Evolutionary conservation across 202 grass and related monocot genomes (phyloP).

Genomic region (Hordeum pubiflorum): DNA sequence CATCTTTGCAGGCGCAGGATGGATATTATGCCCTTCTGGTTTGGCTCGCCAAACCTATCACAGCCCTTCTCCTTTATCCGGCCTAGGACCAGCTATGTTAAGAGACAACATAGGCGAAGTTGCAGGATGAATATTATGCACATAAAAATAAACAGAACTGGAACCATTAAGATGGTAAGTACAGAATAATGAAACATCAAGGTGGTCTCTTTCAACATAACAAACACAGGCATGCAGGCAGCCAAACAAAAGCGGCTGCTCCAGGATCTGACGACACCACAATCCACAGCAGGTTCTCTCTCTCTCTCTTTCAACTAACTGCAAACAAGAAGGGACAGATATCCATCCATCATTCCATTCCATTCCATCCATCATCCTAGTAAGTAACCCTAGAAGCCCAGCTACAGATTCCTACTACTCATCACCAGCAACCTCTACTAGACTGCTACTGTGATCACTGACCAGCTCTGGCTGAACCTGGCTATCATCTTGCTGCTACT

Average conservation of each 20-base stretch:
- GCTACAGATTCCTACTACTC: not conserved
- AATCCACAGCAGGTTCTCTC: not conserved
- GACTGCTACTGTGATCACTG: not conserved
- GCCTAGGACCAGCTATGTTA: too few relatives aligned
- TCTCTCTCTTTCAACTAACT: not conserved
- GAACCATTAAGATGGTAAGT: not conserved
- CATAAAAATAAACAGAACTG: not conserved
- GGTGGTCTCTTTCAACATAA: not conserved
- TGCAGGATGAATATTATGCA: too few relatives aligned
- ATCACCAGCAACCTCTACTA: conserved; percentile 10
- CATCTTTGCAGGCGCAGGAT: not conserved
- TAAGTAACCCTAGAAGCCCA: not conserved
- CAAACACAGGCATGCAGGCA: not conserved
- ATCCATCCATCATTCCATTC: not conserved
- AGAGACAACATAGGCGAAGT: too few relatives aligned
- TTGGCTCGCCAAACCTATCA: too few relatives aligned
- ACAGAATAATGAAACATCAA: not conserved
- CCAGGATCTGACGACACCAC: not conserved
- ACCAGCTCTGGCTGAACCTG: not conserved
- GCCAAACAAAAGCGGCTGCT: conserved; percentile 9
- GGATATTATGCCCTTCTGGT: not conserved
- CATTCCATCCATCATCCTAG: not conserved
- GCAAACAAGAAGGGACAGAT: not conserved
- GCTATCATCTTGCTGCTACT: not conserved
- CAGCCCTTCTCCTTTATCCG: too few relatives aligned